Base-by-base conservation (phyloP, 257 asterid species). In the Solanum acaule region DNA sequence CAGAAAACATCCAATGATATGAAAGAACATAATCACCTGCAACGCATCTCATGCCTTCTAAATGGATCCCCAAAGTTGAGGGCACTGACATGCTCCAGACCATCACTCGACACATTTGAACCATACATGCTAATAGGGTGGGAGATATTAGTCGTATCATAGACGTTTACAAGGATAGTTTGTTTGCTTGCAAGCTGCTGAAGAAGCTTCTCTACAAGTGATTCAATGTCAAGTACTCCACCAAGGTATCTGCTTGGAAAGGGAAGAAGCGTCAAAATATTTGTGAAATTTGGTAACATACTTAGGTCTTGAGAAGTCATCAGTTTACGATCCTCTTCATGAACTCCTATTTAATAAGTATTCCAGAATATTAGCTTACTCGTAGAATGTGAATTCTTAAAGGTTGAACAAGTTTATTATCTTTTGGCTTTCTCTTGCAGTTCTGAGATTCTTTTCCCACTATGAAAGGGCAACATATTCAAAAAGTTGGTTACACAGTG, bases 151-250 rank as follows among this genome's bases (percentile, higher is more conserved):
- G 97, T 95, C 6, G 94, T 96, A 81, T 97, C 99, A 40, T 92
- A 97, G 78, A 97, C 99, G 83, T 94, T 95, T 82, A 97, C 99
- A 10, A 96, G 95, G 91, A 96, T 96, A 38, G 98, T 93, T 89
- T 95, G 99, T 87, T 97, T 94, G 94, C 99, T 95, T 27, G 99
- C 99, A 89, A 97, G 99, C 92, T 97, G 99, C 6, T 96, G 98
- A 88, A 97, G 99, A 84, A 97, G 92, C 92, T 97, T 97, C 93
- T 97, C 99, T 29, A 97, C 99, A 42, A 97, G 98, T 46, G 99
- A 97, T 91, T 97, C 99, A 75, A 96, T 92, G 88, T 97, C 99
- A 86, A 97, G 96, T 79, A 97, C 95, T 86, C 99, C 99, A n/a
- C 99, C 99, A 77, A 97, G 97, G 89, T 97, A 97, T 95, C 99